Evolutionary conservation across 2,329 filamentous ascomycete species (phyloP), one percentile per base, ranked within the genome.

Genomic region (Geoglossum cookeanum): DNA sequence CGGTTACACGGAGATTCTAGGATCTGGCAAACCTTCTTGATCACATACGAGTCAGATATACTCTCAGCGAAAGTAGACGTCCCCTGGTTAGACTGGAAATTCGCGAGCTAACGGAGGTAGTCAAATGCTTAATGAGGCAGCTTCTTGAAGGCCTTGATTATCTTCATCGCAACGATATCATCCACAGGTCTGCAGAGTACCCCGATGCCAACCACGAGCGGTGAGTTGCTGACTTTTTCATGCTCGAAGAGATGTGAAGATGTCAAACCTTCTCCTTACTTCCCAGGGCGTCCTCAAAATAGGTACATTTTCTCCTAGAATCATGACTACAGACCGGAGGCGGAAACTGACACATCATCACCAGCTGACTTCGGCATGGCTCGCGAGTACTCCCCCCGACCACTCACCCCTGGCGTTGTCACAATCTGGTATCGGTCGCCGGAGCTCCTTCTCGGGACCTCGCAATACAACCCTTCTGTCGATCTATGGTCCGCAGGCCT

Each of bases 71-170:
- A 65, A 65, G 66, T 67, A 62, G 53, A 35, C 33, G 29, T 32
- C n/a, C 48, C 49, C 29, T 17, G 3, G 6, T 4, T 30, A 15
- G 3, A 33, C 30, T 33, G 4, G 7, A 9, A 30, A 11, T 35
- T 33, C 30, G 37, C 22, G 13, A 37, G 33, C 29, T 53, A 9
- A 45, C n/a, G 42, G 42, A 22, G 4, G 15, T 9, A 68, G 66
- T 68, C 39, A 69, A 69, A 64, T 68, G 67, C 53, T 64, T 69
- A 42, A 65, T 67, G 58, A 64, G 63, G 51, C 67, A 69, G 60
- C 61, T 69, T n/a, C 64, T 69, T 29, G 64, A 68, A 61, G 66
- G 67, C n/a, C 59, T 68, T 55, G 68, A 68, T 39, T 68, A 69
- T 59, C 61, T 69, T 32, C 67, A 69, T 56, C 63, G 61, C 45